phyloP scores from a whole-genome alignment of 257 asterid species.

The Solanum lycopersicoides region DNA sequence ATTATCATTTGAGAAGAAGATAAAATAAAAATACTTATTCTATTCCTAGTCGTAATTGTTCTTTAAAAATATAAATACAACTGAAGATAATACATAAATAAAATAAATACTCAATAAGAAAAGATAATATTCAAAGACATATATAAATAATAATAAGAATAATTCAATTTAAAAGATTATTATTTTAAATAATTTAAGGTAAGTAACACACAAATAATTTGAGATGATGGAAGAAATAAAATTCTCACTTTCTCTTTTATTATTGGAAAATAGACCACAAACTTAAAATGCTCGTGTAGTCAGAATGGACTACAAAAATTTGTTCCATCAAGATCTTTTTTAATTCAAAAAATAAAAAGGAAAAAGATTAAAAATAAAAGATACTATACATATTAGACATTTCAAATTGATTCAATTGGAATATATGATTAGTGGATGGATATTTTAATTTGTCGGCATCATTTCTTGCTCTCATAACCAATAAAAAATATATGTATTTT shows the following conservation, averaged over 20 bases:
- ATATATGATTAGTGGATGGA: not conserved
- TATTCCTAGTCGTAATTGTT: not conserved
- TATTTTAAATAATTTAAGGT: too few species aligned
- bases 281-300: not conserved
- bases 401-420: not conserved
- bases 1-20: not conserved
- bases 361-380: not conserved
- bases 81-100: not conserved
- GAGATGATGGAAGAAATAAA: not conserved
- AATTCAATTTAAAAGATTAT: too few species aligned
- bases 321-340: not conserved
- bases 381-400: not conserved
- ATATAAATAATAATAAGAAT: too few species aligned
- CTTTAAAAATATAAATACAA: not conserved
- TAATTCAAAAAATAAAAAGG: not conserved
- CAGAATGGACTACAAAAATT: not conserved
- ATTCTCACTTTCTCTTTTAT: not conserved
- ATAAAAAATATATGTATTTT: not conserved
- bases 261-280: not conserved
- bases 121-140: not conserved
- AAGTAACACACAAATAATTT: not conserved
- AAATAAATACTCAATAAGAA: not conserved
- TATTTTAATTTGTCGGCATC: not conserved
- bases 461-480: not conserved
- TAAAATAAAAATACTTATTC: not conserved